These are phyloP conservation scores for Diaporthe ampelina DNA, from an alignment of 2,329 filamentous ascomycete genomes.

Conservation along the genomic window DNA sequence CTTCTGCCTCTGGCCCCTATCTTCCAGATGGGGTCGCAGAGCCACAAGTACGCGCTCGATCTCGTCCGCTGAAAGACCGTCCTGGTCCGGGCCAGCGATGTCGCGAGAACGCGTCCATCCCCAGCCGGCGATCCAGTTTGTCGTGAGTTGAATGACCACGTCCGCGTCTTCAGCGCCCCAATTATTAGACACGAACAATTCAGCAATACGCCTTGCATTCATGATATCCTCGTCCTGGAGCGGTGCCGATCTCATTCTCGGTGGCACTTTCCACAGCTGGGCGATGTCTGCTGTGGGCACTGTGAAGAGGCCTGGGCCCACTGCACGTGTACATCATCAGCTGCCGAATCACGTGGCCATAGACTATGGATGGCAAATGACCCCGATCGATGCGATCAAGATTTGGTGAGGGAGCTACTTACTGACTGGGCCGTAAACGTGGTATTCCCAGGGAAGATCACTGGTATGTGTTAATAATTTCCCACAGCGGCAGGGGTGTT, in stretches of 20 bases:
- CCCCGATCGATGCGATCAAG: background rate
- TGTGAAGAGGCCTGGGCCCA: background rate
- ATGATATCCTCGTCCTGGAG: background rate
- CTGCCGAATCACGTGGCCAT: too few species aligned
- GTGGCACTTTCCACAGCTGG: background rate
- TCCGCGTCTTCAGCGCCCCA: background rate
- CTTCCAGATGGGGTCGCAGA: background rate
- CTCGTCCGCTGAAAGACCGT: background rate
- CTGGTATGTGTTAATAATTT: background rate
- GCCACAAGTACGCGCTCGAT: background rate
- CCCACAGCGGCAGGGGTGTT: background rate
- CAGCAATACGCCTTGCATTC: background rate
- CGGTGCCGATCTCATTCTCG: background rate
- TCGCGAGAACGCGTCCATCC: slow-evolving; percentile 15
- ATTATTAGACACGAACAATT: slow-evolving; percentile 1
- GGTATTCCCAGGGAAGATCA: slow-evolving; percentile 18
- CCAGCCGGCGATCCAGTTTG: slow-evolving; percentile 10
- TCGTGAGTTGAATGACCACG: background rate
- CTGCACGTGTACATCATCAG: background rate
- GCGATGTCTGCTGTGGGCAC: background rate
- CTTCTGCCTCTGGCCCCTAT: background rate
- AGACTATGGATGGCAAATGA: background rate
- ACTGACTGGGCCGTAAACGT: slow-evolving; percentile 1
- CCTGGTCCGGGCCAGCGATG: background rate
- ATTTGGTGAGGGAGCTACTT: background rate